These are phyloP conservation scores for Myriosclerotinia duriaeana DNA, from an alignment of 2,329 filamentous ascomycete genomes.

Conservation along the genomic window DNA sequence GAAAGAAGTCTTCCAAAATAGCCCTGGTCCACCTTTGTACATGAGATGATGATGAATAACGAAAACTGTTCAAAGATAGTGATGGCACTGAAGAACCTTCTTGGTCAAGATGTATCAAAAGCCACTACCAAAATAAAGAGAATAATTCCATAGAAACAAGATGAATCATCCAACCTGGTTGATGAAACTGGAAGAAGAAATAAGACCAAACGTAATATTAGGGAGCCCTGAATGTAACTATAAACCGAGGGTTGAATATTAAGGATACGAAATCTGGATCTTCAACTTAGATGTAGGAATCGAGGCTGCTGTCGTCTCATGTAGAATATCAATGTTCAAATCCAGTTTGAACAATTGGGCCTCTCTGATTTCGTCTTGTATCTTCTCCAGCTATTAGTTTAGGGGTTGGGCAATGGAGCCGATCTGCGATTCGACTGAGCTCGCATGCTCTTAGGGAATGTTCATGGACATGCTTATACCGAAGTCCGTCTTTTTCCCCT, in stretches of 20 bases:
- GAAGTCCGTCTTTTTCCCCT: too few relatives aligned
- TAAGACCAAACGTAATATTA: background rate
- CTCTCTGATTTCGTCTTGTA: background rate
- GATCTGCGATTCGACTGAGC: too few relatives aligned
- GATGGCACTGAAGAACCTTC: constrained; percentile 6
- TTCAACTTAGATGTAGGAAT: background rate
- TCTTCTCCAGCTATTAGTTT: background rate
- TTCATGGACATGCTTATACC: too few relatives aligned
- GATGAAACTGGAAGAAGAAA: background rate
- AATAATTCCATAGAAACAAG: background rate
- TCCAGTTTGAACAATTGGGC: background rate
- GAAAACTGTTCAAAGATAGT: constrained; percentile 9
- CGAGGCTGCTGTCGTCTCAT: background rate
- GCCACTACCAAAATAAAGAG: constrained; percentile 2
- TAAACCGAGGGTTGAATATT: background rate
- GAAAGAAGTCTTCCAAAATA: constrained; percentile 7
- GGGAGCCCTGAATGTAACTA: background rate
- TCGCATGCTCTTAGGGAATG: too few relatives aligned
- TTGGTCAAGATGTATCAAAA: constrained; percentile 17
- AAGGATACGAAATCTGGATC: background rate
- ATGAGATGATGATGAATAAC: background rate
- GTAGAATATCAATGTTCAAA: background rate
- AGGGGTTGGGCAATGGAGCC: too few relatives aligned
- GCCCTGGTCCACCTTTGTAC: constrained; percentile 2
- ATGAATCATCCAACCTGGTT: constrained; percentile 1